These are phyloP conservation scores for Botryotinia convoluta DNA, from an alignment of 2,329 filamentous ascomycete genomes.

Conservation along the genomic window DNA sequence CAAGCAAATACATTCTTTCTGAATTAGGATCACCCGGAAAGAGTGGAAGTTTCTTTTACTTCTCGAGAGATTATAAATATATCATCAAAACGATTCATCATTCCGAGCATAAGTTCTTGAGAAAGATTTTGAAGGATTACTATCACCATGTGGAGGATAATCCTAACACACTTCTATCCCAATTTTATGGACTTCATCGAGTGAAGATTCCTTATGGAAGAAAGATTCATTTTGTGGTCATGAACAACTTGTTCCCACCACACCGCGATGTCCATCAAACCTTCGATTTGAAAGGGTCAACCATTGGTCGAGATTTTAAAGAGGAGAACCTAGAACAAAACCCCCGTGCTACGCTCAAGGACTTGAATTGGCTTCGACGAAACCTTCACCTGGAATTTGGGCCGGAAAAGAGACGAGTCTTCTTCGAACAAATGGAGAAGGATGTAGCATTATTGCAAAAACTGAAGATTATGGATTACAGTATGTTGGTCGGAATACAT, in stretches of 20 bases:
- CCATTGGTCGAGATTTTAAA: constrained; percentile 84
- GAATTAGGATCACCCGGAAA: constrained; percentile 96
- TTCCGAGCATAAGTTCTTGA: constrained; percentile 82
- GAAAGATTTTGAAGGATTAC: constrained; percentile 85
- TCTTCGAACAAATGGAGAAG: constrained; percentile 81
- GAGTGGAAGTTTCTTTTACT: constrained; percentile 99
- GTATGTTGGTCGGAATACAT: constrained; percentile 89
- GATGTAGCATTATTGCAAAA: constrained; percentile 85
- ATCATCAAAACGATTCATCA: constrained; percentile 99
- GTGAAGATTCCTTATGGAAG: constrained; percentile 98
- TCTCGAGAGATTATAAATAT: constrained; percentile 98
- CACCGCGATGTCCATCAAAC: constrained; percentile 97
- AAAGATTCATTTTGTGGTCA: constrained; percentile 99
- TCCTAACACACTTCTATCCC: constrained; percentile 93
- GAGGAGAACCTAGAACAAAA: constrained; percentile 88
- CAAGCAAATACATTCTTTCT: constrained; percentile 97
- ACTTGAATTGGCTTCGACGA: constrained; percentile 91
- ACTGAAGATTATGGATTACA: constrained; percentile 98
- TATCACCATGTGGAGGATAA: constrained; percentile 90
- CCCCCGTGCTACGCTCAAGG: constrained; percentile 89
- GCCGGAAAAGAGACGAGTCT: constrained; percentile 80
- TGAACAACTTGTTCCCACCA: constrained; percentile 98
- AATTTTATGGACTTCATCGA: constrained; percentile 95
- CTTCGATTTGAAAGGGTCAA: constrained; percentile 96
- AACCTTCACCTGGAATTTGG: constrained; percentile 85